These are phyloP conservation scores for Plasmopara muralis DNA, from an alignment of 352 stramenopile species.

Conservation along the genomic window DNA sequence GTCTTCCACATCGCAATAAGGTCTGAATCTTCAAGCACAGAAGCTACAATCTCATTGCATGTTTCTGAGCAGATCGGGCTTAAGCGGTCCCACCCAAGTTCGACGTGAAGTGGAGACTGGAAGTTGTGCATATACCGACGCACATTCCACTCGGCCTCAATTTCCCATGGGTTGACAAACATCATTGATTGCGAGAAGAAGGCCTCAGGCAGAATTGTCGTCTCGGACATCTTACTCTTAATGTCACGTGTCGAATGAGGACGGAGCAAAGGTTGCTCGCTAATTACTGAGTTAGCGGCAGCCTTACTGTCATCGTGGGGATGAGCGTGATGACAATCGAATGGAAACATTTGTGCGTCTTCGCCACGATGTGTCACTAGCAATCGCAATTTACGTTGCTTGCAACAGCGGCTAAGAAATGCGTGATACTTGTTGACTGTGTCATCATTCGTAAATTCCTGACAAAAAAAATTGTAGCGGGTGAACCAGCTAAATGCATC, in stretches of 20 bases:
- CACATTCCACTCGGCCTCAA: conserved; percentile 60
- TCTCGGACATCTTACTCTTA: conserved; percentile 9
- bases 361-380: conserved; percentile 53
- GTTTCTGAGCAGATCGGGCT: conserved; percentile 58
- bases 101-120: conserved; percentile 40
- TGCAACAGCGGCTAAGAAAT: conserved; percentile 72
- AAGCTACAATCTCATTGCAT: conserved; percentile 53
- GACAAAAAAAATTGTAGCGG: conserved; percentile 37
- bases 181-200: conserved; percentile 57
- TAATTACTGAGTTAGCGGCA: not conserved
- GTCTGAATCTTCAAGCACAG: conserved; percentile 55
- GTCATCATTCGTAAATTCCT: conserved; percentile 12
- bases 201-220: conserved; percentile 12
- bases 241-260: conserved; percentile 9
- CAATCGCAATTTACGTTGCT: conserved; percentile 59
- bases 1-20: conserved; percentile 67
- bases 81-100: conserved; percentile 71
- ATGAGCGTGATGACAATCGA: conserved; percentile 11
- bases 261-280: conserved; percentile 4
- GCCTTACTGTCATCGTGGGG: not conserved
- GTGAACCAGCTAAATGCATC: conserved; percentile 67
- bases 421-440: conserved; percentile 28
- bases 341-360: conserved; percentile 47
- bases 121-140: conserved; percentile 55
- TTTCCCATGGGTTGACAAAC: conserved; percentile 80